Conservation (phyloP, 345 rosid genomes). For the Balakata baccata region DNA sequence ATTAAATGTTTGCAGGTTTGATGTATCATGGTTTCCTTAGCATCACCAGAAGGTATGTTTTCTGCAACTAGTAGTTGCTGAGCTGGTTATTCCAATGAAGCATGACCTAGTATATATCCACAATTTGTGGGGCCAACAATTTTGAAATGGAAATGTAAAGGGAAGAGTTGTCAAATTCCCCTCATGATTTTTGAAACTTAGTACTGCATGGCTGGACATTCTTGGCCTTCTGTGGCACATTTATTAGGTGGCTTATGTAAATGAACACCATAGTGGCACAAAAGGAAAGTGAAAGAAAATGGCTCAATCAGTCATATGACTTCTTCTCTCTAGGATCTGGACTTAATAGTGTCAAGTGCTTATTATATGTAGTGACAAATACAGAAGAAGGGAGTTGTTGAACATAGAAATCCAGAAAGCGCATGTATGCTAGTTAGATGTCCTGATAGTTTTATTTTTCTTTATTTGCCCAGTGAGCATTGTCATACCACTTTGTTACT, state of each 20-base stretch:
- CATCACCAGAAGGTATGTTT: conserved; percentile 33
- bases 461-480: background rate
- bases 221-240: background rate
- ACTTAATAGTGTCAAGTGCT: background rate
- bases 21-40: conserved; percentile 18
- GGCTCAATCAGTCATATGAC: background rate
- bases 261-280: background rate
- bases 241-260: background rate
- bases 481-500: background rate
- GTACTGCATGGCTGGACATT: background rate
- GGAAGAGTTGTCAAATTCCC: background rate
- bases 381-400: background rate
- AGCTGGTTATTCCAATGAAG: conserved; percentile 8
- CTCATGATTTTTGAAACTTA: background rate
- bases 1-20: conserved; percentile 31
- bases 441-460: background rate
- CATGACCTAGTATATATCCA: background rate
- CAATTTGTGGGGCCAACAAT: background rate
- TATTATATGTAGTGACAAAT: background rate
- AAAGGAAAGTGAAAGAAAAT: background rate
- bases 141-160: background rate
- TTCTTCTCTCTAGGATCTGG: background rate
- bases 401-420: too few species aligned
- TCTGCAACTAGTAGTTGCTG: conserved; percentile 11
- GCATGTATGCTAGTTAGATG: background rate